These are phyloP conservation scores for Haplosporangium sp. DNA, from an alignment of 371 early-diverging fungal genomes.

Conservation along the genomic window DNA sequence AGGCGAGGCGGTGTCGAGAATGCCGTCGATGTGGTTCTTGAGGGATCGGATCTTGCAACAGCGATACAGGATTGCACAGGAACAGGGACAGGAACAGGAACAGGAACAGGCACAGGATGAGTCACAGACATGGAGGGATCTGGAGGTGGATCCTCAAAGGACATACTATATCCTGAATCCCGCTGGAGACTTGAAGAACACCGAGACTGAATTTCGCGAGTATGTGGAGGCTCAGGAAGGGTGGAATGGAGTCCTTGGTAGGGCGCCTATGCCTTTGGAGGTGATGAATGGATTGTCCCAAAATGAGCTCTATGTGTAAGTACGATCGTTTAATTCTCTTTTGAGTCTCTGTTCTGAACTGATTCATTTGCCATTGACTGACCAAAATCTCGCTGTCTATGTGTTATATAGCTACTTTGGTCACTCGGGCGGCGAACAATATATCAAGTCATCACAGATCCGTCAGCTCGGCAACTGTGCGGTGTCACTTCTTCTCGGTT, in stretches of 20 bases:
- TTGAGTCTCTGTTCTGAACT: neutral
- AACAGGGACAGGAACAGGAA: neutral
- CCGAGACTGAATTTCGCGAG: constrained; percentile 79
- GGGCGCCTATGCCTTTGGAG: constrained; percentile 77
- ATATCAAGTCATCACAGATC: constrained; percentile 76
- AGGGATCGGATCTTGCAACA: constrained; percentile 68
- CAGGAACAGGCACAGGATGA: neutral
- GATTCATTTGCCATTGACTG: neutral
- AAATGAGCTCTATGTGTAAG: constrained; percentile 82
- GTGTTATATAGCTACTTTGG: constrained; percentile 88
- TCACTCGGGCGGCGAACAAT: constrained; percentile 96
- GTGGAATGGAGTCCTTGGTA: constrained; percentile 82
- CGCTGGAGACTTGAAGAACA: constrained; percentile 82
- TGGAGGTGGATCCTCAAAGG: constrained; percentile 61
- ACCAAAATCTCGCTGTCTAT: neutral
- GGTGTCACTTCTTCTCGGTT: constrained; percentile 89
- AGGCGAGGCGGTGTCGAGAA: constrained; percentile 76
- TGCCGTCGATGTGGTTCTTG: constrained; percentile 83
- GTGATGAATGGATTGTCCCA: constrained; percentile 65
- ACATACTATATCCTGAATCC: constrained; percentile 92
- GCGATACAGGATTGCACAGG: neutral
- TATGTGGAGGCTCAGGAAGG: constrained; percentile 64
- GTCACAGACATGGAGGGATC: constrained; percentile 52
- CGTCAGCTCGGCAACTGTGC: constrained; percentile 75
- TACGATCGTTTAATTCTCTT: neutral